A percentile compares a stretch with the other conserved stretches of the same genome.
These are phyloP conservation scores for Metarhizium brunneum DNA, from an alignment of 2,329 filamentous ascomycete genomes.

Conservation along the genomic window DNA sequence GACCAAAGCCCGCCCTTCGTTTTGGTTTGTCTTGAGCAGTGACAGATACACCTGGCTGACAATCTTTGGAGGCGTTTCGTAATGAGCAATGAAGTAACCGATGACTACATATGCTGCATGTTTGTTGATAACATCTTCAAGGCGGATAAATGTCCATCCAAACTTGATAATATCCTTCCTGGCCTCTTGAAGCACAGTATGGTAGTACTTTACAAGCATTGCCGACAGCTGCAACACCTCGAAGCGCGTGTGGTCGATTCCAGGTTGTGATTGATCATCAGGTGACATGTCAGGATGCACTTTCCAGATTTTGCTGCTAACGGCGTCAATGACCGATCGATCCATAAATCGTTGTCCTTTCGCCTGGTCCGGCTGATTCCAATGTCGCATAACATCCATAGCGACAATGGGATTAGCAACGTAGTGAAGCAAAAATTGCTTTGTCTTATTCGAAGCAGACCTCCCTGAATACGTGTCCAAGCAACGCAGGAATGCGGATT, in stretches of 20 bases:
- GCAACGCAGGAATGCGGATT: slow-evolving; percentile 70
- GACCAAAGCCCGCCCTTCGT: slow-evolving; percentile 83
- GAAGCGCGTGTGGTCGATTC: slow-evolving; percentile 92
- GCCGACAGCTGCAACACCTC: slow-evolving; percentile 92
- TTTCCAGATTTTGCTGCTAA: slow-evolving; percentile 91
- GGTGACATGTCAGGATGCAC: slow-evolving; percentile 72
- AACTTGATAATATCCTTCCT: slow-evolving; percentile 99
- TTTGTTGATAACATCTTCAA: slow-evolving; percentile 99
- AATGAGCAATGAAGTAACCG: slow-evolving; percentile 94
- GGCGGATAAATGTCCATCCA: slow-evolving; percentile 93
- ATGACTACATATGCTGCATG: slow-evolving; percentile 96
- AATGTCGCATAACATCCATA: slow-evolving; percentile 87
- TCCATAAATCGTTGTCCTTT: slow-evolving; percentile 70
- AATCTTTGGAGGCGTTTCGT: slow-evolving; percentile 93
- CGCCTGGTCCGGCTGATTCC: slow-evolving; percentile 48
- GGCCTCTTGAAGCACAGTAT: slow-evolving; percentile 76
- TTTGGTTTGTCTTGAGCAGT: slow-evolving; percentile 84
- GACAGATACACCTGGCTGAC: slow-evolving; percentile 92
- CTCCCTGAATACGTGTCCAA: slow-evolving; percentile 79
- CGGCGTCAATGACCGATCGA: slow-evolving; percentile 74
- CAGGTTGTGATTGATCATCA: slow-evolving; percentile 75
- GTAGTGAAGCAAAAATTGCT: slow-evolving; percentile 85
- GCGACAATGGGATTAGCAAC: slow-evolving; percentile 93
- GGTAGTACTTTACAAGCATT: slow-evolving; percentile 90
- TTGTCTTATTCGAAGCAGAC: slow-evolving; percentile 74